Conservation (phyloP, 306 rosid species). For the Castanopsis chinensis region DNA sequence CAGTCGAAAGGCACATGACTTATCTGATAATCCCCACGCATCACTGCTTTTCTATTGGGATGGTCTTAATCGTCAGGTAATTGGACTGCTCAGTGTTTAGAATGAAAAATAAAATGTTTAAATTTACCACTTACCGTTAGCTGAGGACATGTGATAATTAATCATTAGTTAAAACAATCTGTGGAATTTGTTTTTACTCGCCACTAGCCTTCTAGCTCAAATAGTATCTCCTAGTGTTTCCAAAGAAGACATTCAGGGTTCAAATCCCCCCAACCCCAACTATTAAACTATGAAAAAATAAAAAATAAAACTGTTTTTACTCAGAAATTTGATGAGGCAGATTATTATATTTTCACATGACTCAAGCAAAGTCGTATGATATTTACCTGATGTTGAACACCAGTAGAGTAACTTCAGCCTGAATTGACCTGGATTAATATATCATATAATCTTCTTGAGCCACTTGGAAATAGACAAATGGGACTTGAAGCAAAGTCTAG, state of each 20-base stretch:
- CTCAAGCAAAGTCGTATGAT: background rate
- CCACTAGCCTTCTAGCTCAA: no score
- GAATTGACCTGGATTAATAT: background rate
- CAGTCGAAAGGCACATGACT: conserved; percentile 72
- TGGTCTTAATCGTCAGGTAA: conserved; percentile 80
- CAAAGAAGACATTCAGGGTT: no score
- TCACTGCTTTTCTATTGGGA: conserved; percentile 93
- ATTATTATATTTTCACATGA: background rate
- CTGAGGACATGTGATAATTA: background rate
- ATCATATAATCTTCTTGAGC: background rate
- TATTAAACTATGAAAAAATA: no score
- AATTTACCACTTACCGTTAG: background rate
- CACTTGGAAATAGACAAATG: background rate
- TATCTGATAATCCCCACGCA: conserved; percentile 83
- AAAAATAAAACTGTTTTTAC: background rate
- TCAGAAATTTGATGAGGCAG: background rate
- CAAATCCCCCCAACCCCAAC: no score
- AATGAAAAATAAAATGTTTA: background rate
- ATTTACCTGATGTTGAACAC: background rate
- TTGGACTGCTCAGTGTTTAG: background rate
- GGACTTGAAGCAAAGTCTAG: background rate
- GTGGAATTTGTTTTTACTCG: background rate
- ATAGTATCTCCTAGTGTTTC: no score
- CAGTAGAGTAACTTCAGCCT: background rate
- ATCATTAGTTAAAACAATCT: background rate